Evolutionary conservation across 2,329 filamentous ascomycete genomes (phyloP).

Genomic region (Epichloe uncinata): DNA sequence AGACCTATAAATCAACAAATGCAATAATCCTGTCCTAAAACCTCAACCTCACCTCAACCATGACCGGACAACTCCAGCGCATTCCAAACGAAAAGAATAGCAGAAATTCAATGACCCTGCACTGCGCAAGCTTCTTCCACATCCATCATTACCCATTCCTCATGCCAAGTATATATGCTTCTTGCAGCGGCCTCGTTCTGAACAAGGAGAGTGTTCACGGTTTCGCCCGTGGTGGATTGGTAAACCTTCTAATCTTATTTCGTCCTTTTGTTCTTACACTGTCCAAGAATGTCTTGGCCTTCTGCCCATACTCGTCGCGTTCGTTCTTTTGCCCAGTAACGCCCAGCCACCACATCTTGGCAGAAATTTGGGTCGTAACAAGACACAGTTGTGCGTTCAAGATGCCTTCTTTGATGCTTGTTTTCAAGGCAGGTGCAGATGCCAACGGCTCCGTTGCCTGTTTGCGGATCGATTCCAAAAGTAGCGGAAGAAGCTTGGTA

Average conservation of each 20-base stretch:
- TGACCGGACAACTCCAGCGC: constrained; percentile 4
- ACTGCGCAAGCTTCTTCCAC: background rate
- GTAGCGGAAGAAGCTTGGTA: constrained; percentile 9
- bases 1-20: background rate
- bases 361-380: constrained; percentile 40
- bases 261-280: background rate
- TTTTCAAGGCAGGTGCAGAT: background rate
- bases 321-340: constrained; percentile 35
- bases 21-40: background rate
- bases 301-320: constrained; percentile 30
- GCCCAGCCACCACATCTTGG: constrained; percentile 44
- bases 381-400: constrained; percentile 24
- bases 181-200: background rate
- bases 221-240: background rate
- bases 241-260: background rate
- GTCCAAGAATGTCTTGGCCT: constrained; percentile 30
- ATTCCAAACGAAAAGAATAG: background rate
- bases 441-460: constrained; percentile 15
- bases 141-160: background rate
- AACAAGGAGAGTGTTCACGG: background rate
- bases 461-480: constrained; percentile 20
- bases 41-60: background rate
- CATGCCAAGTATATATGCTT: background rate
- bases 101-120: background rate
- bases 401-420: background rate